phyloP scores from a whole-genome alignment of 1,284 basidiomycete genomes.

The Mycena citricolor region DNA sequence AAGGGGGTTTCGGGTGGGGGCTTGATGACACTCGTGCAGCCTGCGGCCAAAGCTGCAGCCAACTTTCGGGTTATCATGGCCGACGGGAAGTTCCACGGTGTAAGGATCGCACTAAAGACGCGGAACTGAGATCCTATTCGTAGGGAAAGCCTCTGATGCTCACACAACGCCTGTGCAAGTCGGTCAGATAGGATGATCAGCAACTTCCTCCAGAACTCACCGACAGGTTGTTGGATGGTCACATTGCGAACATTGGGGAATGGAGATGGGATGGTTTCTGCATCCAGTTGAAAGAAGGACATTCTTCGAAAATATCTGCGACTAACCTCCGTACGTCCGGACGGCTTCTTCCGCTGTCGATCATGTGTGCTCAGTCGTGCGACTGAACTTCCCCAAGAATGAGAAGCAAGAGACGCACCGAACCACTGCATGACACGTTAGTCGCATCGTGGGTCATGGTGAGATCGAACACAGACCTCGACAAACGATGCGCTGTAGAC shows the following conservation, averaged over 20 bases:
- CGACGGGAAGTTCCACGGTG: conserved; percentile 92
- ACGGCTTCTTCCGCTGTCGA: conserved; percentile 81
- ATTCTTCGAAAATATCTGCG: background rate
- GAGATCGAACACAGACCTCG: conserved; percentile 54
- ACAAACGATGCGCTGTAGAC: conserved; percentile 82
- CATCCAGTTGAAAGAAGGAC: conserved; percentile 1
- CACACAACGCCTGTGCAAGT: conserved; percentile 55
- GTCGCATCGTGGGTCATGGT: conserved; percentile 6
- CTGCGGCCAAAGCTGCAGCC: conserved; percentile 88
- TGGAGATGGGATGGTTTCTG: conserved; percentile 83
- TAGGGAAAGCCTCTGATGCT: no score
- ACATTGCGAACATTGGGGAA: conserved; percentile 77
- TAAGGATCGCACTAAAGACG: conserved; percentile 63
- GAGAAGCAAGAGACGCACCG: conserved; percentile 44
- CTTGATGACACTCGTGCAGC: conserved; percentile 95
- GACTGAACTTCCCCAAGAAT: background rate
- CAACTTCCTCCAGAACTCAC: conserved; percentile 46
- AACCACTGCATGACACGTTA: conserved; percentile 59
- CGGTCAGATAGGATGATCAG: background rate
- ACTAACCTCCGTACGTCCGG: conserved; percentile 75
- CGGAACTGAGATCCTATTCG: background rate
- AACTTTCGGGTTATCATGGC: conserved; percentile 93
- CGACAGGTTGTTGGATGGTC: conserved; percentile 93
- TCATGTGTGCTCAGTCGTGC: conserved; percentile 2
- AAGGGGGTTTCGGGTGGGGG: conserved; percentile 96